Evolutionary conservation across 306 rosid genomes (phyloP).

Genomic region (Argentina anserina): DNA sequence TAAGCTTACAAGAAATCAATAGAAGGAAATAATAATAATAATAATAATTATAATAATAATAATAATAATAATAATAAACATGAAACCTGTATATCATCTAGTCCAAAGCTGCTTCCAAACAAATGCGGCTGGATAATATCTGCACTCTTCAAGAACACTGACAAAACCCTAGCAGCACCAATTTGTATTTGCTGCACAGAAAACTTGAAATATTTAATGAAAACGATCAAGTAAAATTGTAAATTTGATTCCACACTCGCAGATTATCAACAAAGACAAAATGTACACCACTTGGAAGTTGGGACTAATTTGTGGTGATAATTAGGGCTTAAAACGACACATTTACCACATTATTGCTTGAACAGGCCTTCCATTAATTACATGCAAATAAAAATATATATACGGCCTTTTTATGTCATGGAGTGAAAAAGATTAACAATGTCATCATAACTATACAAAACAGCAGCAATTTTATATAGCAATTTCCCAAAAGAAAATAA

Average conservation of each 20-base stretch:
- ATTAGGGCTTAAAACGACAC: not conserved
- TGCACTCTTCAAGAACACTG: constrained; percentile 55
- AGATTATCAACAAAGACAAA: not conserved
- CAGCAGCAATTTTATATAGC: not conserved
- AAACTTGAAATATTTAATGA: not conserved
- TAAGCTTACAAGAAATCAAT: constrained; percentile 10
- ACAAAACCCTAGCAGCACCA: constrained; percentile 71
- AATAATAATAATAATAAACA: constrained; percentile 19
- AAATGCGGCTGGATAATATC: constrained; percentile 59
- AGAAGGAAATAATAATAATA: constrained; percentile 20
- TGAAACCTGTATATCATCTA: constrained; percentile 72
- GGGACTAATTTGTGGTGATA: not conserved
- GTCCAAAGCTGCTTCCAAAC: constrained; percentile 57
- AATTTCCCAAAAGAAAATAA: not conserved
- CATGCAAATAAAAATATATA: not conserved
- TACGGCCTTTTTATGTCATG: not conserved
- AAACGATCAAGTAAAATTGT: not conserved
- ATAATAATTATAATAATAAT: constrained; percentile 15
- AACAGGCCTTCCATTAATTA: not conserved
- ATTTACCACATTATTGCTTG: not conserved
- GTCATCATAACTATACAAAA: not conserved
- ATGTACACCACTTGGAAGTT: not conserved
- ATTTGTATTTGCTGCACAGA: constrained; percentile 68
- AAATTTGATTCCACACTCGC: not conserved
- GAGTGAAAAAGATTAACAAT: not conserved